Evolutionary conservation across 2,329 filamentous ascomycete genomes (phyloP), one percentile per base, ranked within the genome.

Genomic region (Monosporascus cannonballus): DNA sequence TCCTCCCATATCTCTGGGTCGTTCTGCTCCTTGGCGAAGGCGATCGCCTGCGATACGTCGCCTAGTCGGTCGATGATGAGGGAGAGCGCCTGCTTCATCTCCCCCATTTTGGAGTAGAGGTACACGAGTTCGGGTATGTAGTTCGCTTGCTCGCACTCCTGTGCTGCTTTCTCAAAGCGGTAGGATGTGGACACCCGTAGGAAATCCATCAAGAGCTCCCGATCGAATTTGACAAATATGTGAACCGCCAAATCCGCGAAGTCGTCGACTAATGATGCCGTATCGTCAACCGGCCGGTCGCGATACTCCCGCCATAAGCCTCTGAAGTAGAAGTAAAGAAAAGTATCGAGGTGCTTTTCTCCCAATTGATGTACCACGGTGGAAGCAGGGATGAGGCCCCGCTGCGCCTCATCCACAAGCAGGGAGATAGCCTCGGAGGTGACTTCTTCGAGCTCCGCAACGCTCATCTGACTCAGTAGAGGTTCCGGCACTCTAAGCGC

Each of bases 41-140:
- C 81, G 60, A 99, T 99, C 8, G 94, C 94, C 60, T 94, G 91
- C 48, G 86, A 87, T 48, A 97, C 92, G 66, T 99, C 90, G 54
- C 86, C 85, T 5, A 99, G 79, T n/a, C 90, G 86, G 63, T 96
- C 90, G 57, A 97, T 95, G 64, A 99, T 97, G 49, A 99, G 81
- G 62, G 87, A 92, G 3, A 99, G 76, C 0, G 95, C 95, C 14
- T 89, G 85, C 69, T 96, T 96, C 61, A 90, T 94, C 69, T 96
- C 86, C 0, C 94, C 94, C 0, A 91, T 97, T 68, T 96, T 96
- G 55, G 91, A 95, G 63, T 97, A 87, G 1, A 99, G 81, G 64
- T 94, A 94, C 15, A 99, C 93, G n/a, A 97, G 81, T 67, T 99
- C 94, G 38, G 90, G 88, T 47, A 95, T 88, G 69, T 89, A 97